A percentile compares a stretch with the other conserved stretches of the same genome.
phyloP scores from a whole-genome alignment of 371 early-diverging fungal genomes.

The Parasitella parasitica region DNA sequence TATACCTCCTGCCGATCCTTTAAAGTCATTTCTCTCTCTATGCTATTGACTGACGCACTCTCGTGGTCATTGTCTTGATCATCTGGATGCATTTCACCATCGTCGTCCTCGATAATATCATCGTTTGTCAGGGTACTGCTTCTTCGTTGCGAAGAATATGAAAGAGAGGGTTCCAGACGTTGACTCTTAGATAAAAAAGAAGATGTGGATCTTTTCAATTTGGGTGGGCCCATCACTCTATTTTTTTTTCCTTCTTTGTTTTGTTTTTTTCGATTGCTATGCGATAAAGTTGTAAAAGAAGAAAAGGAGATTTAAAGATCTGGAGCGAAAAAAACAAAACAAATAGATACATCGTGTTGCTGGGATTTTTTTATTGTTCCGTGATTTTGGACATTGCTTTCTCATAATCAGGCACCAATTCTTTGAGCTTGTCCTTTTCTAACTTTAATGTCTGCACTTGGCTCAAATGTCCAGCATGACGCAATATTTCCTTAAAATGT shows the following conservation, averaged over 20 bases:
- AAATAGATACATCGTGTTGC: neutral
- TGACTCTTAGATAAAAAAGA: neutral
- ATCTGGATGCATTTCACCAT: neutral
- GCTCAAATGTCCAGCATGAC: constrained; percentile 64
- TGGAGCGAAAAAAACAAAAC: neutral
- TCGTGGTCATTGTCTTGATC: constrained; percentile 14
- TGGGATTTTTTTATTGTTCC: constrained; percentile 1
- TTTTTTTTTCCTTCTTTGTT: too few species aligned
- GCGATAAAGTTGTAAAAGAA: neutral
- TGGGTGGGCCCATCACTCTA: neutral
- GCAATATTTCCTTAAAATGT: constrained; percentile 77
- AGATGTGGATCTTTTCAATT: constrained; percentile 4
- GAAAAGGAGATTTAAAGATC: neutral
- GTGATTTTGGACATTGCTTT: constrained; percentile 23
- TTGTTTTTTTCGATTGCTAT: neutral
- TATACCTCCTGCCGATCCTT: constrained; percentile 68
- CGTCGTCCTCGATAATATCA: constrained; percentile 2
- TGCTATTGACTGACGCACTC: constrained; percentile 22
- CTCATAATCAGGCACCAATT: constrained; percentile 27
- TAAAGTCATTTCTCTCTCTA: constrained; percentile 59
- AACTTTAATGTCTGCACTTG: constrained; percentile 54
- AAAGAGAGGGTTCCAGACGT: neutral
- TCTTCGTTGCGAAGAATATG: neutral
- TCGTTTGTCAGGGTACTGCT: constrained; percentile 6
- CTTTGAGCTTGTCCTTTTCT: constrained; percentile 32